These are phyloP conservation scores for Hordeum marinum DNA, from an alignment of 176 grass and related monocot genomes.

Conservation along the genomic window DNA sequence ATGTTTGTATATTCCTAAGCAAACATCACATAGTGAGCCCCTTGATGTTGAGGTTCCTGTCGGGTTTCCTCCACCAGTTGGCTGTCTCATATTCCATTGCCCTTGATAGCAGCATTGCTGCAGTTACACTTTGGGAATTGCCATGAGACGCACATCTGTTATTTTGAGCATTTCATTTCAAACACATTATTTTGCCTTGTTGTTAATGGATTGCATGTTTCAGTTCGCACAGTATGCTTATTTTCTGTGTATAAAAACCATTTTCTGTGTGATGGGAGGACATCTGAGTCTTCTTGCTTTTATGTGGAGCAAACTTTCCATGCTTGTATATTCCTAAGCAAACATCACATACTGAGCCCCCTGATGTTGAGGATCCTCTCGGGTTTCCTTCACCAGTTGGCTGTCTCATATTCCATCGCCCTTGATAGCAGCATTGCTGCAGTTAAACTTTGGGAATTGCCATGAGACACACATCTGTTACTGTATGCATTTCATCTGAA, in stretches of 20 bases:
- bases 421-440: background rate
- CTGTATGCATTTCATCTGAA: background rate
- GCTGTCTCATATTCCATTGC: background rate
- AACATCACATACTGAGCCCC: background rate
- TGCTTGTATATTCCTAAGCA: background rate
- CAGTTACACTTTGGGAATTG: background rate
- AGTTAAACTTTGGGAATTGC: background rate
- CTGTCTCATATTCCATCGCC: background rate
- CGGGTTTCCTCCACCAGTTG: background rate
- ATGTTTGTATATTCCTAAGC: background rate
- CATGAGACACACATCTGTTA: background rate
- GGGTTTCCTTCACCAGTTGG: background rate
- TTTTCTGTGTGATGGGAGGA: background rate
- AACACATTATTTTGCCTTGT: background rate
- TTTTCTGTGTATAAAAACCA: background rate
- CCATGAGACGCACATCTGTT: background rate
- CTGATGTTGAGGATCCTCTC: background rate
- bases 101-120: background rate
- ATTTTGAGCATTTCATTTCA: background rate
- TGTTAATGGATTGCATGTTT: background rate
- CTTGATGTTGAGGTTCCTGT: background rate
- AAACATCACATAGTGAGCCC: background rate
- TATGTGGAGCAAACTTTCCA: background rate
- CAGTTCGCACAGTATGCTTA: background rate
- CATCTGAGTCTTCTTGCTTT: background rate